phyloP scores from a whole-genome alignment of 768 basidiomycete genomes.

The Podaxis sp. region DNA sequence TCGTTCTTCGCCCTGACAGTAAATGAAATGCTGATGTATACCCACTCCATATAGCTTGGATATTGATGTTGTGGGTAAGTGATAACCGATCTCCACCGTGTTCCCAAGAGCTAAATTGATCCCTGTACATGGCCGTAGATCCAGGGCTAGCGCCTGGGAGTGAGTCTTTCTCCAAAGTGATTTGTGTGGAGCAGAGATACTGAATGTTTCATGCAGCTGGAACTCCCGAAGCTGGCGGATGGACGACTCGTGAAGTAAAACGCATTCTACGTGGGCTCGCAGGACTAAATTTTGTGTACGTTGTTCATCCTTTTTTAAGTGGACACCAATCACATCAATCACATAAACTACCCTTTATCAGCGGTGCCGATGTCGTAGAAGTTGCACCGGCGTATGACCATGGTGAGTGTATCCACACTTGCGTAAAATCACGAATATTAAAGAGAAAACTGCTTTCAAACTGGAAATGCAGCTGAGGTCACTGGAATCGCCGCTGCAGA shows the following conservation, averaged over 20 bases:
- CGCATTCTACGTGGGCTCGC: conserved; percentile 76
- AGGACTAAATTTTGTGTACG: conserved; percentile 79
- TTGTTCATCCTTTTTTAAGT: not conserved
- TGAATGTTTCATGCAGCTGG: conserved; percentile 47
- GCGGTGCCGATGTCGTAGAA: conserved; percentile 73
- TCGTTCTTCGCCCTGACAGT: not conserved
- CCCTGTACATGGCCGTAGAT: conserved; percentile 35
- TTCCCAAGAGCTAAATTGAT: not conserved
- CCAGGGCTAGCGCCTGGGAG: conserved; percentile 79
- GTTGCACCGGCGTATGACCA: conserved; percentile 74
- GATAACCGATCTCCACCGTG: not conserved
- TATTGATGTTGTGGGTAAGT: conserved; percentile 76
- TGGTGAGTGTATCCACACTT: conserved; percentile 34
- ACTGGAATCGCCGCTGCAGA: conserved; percentile 70
- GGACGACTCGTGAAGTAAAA: conserved; percentile 82
- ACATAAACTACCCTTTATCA: conserved; percentile 20
- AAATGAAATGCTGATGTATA: not conserved
- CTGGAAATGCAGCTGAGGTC: conserved; percentile 47
- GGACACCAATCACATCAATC: not conserved
- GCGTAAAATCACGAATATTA: not conserved
- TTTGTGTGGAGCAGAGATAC: not conserved
- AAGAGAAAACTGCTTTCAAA: not conserved
- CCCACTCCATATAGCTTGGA: conserved; percentile 45
- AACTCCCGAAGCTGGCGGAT: conserved; percentile 82
- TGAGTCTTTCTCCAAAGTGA: conserved; percentile 31